These are phyloP conservation scores for Blastomyces silverae DNA, from an alignment of 2,329 filamentous ascomycete species.

Conservation along the genomic window DNA sequence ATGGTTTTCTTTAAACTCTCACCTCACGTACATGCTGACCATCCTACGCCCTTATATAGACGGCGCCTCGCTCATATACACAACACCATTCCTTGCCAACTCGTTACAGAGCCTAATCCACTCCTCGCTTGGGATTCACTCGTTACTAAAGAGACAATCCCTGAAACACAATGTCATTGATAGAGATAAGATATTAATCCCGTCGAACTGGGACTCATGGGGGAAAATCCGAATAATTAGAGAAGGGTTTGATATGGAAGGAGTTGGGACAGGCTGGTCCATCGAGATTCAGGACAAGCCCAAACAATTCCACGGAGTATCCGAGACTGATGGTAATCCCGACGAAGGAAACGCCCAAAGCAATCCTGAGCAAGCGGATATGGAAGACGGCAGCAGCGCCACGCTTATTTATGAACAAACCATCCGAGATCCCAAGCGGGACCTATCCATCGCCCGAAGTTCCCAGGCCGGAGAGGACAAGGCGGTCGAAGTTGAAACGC, in stretches of 20 bases:
- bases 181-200: constrained; percentile 87
- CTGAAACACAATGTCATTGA: constrained; percentile 89
- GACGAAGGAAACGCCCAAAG: constrained; percentile 11
- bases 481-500: constrained; percentile 55
- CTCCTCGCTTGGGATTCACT: constrained; percentile 78
- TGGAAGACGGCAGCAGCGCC: constrained; percentile 49
- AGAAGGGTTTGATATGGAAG: constrained; percentile 88
- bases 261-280: constrained; percentile 76
- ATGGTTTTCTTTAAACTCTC: constrained; percentile 19
- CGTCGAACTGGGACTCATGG: constrained; percentile 97
- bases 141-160: constrained; percentile 67
- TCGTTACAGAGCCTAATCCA: constrained; percentile 75
- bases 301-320: constrained; percentile 27
- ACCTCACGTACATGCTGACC: constrained; percentile 11
- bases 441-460: constrained; percentile 52
- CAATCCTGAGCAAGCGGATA: constrained; percentile 19
- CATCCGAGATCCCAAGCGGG: constrained; percentile 66
- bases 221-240: constrained; percentile 89
- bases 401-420: constrained; percentile 71
- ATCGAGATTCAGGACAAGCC: constrained; percentile 63
- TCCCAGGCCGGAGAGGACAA: constrained; percentile 34
- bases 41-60: constrained; percentile 50
- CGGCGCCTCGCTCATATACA: constrained; percentile 79
- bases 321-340: constrained; percentile 8
- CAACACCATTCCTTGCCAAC: constrained; percentile 66